Evolutionary conservation across 306 rosid species (phyloP), one percentile per base, ranked within the genome.

Genomic region (Gillenia trifoliata): DNA sequence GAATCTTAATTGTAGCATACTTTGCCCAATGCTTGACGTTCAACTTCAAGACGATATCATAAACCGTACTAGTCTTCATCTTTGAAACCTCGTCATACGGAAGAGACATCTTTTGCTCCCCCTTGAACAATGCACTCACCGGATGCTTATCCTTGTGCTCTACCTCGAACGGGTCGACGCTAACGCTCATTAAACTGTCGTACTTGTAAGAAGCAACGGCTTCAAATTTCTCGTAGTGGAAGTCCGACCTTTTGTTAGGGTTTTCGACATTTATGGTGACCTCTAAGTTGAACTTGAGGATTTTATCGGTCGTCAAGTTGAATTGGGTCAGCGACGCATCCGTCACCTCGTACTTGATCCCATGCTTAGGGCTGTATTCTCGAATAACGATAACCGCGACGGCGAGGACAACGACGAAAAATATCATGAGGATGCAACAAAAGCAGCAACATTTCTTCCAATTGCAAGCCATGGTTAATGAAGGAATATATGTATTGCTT

Each of bases 291-390:
- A 4, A 57, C 3, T 57, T 6, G 20, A 57, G 13, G 57, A 40
- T 71, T 81, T 76, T 55, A 34, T 66, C 29, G 68, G 38, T 20
- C 72, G 65, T 2, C 10, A 64, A 66, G 66, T 84, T 80, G 75
- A 87, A 85, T 38, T 68, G 78, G 3, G 87, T 76, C 68, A 89
- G 88, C 1, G 70, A 62, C 23, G 88, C 85, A 10, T 89, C 81
- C 0, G 77, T 64, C 13, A 85, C 87, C 22, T 71, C 26, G 26
- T 77, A 74, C 41, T 55, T 68, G 80, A 89, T 41, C 56, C 11
- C 41, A 36, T 23, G 3, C 13, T 64, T 83, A 0, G 88, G 65
- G 38, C 65, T 60, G 65, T 26, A 60, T 13, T 60, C 91, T 11
- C 73, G 85, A 38, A 86, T 13, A 0, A 83, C 12, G 56, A 76